Conservation (phyloP, 2,329 filamentous ascomycete species). For the Lojkania enalia region DNA sequence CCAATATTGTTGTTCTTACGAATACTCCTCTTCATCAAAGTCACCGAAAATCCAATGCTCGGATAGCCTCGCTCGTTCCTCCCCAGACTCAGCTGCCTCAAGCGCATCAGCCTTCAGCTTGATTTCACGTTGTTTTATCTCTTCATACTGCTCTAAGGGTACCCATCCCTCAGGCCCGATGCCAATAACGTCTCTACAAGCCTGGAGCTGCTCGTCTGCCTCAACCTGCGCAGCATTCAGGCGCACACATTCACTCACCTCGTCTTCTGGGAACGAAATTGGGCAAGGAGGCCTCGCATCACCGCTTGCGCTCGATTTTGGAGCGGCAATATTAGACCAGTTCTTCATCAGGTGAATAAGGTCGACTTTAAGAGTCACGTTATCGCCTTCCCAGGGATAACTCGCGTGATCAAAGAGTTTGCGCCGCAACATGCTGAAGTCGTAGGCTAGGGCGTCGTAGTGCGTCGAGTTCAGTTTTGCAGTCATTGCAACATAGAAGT, state of each 20-base stretch:
- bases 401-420: conserved; percentile 32
- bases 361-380: conserved; percentile 30
- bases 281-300: conserved; percentile 21
- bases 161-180: conserved; percentile 34
- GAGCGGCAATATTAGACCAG: conserved; percentile 21
- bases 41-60: conserved; percentile 39
- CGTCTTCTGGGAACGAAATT: conserved; percentile 24
- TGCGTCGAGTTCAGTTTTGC: conserved; percentile 29
- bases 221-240: conserved; percentile 26
- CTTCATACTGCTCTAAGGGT: conserved; percentile 28
- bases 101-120: conserved; percentile 30
- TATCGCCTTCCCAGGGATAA: conserved; percentile 36
- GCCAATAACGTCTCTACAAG: conserved; percentile 26
- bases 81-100: conserved; percentile 25
- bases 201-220: conserved; percentile 29
- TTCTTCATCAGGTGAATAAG: conserved; percentile 24
- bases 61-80: conserved; percentile 18
- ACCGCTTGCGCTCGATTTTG: conserved; percentile 1
- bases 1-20: too few relatives aligned
- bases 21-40: conserved; percentile 36
- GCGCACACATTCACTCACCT: conserved; percentile 23
- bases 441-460: conserved; percentile 26
- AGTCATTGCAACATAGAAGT: conserved; percentile 32
- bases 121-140: conserved; percentile 15
- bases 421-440: conserved; percentile 25